Base-by-base conservation (phyloP, 192 early-diverging fungal species). In the Oehlia diaphana region DNA sequence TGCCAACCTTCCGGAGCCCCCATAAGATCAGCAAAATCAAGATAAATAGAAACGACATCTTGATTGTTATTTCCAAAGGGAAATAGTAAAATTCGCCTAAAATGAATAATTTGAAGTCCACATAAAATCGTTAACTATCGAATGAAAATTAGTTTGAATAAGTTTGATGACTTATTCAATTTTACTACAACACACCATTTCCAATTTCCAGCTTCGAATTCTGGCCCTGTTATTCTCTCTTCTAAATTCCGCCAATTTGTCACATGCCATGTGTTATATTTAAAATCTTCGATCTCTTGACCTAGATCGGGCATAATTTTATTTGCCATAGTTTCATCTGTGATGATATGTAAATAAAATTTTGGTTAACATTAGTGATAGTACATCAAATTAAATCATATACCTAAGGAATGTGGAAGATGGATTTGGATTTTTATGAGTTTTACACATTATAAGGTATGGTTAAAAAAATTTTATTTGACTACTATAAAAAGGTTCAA, bases 21-120 rank as follows among this genome's bases (percentile, higher is more conserved):
- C 37, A 86, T 89, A 16, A 89, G 92, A 74, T 96, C 92, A 49
- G 93, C 87, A 81, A 89, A 92, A 76, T 99, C 96, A n/a, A 99
- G 81, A 83, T 96, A 99, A 63, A 96, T 86, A 12, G 96, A 95
- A 49, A 95, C 82, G 1, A 79, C 84, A 42, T 97, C 94, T 0
- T 49, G 68, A 31, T 79, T 84, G 50, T 90, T 88, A 87, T 98
- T 98, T 37, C 98, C 98, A 42, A 86, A 89, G 44, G 97, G 96
- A 82, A 98, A 99, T 33, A 98, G 81, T 2, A 98, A 86, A 14
- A 99, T 86, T 76, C 92, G 86, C 97, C 97, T 95, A 75, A 53
- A 28, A 47, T 19, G 10, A 47, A 10, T 8, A 6, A 47, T 12
- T 47, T 47, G 2, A n/a, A n/a, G n/a, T n/a, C n/a, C n/a, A n/a